phyloP scores from a whole-genome alignment of 1,284 basidiomycete species.

The Sporisorium iseilematis-ciliati region DNA sequence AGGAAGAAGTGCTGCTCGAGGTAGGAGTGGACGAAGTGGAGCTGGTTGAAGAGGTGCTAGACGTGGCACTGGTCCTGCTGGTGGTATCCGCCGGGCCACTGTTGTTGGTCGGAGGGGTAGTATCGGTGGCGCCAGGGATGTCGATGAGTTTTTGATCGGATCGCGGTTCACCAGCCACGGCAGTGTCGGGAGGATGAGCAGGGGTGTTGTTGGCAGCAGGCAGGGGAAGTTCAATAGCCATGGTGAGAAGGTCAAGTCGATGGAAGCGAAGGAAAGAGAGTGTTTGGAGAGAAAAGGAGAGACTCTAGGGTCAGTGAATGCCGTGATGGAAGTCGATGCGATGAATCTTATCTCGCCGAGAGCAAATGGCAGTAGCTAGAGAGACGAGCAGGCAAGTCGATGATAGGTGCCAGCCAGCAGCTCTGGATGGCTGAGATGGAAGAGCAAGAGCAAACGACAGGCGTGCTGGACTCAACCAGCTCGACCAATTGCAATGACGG shows the following conservation, averaged over 20 bases:
- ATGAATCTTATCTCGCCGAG: background rate
- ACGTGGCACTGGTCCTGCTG: constrained; percentile 1
- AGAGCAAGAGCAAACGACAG: too few relatives aligned
- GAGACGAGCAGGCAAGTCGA: background rate
- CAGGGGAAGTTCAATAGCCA: constrained; percentile 6
- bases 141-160: constrained; percentile 21
- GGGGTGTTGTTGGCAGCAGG: background rate
- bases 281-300: background rate
- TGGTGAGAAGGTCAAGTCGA: background rate
- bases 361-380: background rate
- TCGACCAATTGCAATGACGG: background rate
- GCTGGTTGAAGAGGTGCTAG: constrained; percentile 8
- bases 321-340: background rate
- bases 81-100: constrained; percentile 2
- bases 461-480: background rate
- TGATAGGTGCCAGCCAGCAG: background rate
- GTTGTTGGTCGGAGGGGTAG: background rate
- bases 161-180: constrained; percentile 23
- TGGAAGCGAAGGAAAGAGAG: background rate
- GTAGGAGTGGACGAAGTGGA: constrained; percentile 12
- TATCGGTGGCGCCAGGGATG: constrained; percentile 4
- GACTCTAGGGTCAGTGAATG: constrained; percentile 16
- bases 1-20: constrained; percentile 13
- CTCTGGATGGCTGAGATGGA: too few relatives aligned
- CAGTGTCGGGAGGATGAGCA: constrained; percentile 1